These are phyloP conservation scores for Lachnellula subtilissima DNA, from an alignment of 2,329 filamentous ascomycete genomes.

Conservation along the genomic window DNA sequence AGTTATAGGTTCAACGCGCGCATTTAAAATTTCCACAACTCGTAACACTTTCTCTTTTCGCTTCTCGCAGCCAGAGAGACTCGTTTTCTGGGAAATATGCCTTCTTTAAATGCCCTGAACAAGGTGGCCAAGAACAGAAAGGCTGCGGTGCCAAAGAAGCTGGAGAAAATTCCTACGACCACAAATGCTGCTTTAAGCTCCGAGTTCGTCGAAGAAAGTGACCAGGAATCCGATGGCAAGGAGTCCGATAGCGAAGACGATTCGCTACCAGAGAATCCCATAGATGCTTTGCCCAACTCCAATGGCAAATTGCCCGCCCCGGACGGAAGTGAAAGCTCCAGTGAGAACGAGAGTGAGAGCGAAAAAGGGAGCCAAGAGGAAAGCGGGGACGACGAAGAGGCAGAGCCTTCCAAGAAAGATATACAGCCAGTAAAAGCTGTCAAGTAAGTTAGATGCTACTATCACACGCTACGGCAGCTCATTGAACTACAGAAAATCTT, in stretches of 20 bases:
- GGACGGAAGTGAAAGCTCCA: conserved; percentile 19
- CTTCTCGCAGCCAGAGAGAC: neutral
- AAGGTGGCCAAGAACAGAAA: conserved; percentile 15
- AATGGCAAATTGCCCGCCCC: conserved; percentile 24
- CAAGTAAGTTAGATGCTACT: conserved; percentile 8
- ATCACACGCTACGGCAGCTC: neutral
- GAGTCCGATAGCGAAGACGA: conserved; percentile 22
- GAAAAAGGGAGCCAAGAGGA: conserved; percentile 29
- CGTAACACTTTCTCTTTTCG: neutral
- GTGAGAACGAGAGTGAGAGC: conserved; percentile 26
- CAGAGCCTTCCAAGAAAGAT: conserved; percentile 17
- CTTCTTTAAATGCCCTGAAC: conserved; percentile 16
- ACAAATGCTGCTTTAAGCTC: conserved; percentile 22
- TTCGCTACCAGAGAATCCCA: conserved; percentile 15
- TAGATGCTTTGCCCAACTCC: conserved; percentile 7
- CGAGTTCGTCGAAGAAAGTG: conserved; percentile 28
- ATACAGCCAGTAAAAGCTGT: conserved; percentile 2
- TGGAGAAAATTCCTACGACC: conserved; percentile 10
- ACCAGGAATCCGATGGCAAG: conserved; percentile 22
- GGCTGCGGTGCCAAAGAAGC: neutral
- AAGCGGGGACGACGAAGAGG: conserved; percentile 36
- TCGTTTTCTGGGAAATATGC: conserved; percentile 7
- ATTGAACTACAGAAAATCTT: conserved; percentile 8
- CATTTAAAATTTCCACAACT: conserved; percentile 16
- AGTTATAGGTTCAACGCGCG: conserved; percentile 9